Evolutionary conservation across 352 stramenopile species (phyloP), one percentile per base, ranked within the genome.

Genomic region (Globisporangium takayamanum): DNA sequence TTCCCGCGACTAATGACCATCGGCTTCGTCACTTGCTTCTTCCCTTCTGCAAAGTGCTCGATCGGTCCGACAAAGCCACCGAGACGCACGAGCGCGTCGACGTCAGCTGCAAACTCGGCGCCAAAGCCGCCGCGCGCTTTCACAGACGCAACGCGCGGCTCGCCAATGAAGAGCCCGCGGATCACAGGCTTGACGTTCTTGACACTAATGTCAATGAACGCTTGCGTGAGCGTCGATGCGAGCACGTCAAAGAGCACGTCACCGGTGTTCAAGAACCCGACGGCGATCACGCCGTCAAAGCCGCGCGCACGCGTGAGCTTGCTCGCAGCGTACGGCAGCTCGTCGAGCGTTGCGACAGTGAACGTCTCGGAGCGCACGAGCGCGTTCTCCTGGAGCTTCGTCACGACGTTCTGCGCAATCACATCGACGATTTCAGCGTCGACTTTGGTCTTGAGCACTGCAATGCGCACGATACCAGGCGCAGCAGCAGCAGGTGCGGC

Each of bases 171-270:
- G n/a, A 94, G 64, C 10, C 70, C 83, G 37, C 84, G 81, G 36
- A 94, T 72, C 16, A 94, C 73, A 5, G 85, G 83, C 50, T 89
- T 86, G 44, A 87, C 72, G 63, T 87, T 90, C 55, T 82, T 73
- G 57, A 94, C 69, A 62, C 85, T 93, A 50, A 94, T 89, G 55
- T 89, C 79, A 15, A 93, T 91, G 62, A 94, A 72, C 64, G 83
- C 79, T 59, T 92, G 76, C 33, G 76, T 82, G 44, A 92, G 47
- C 28, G 73, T 67, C 28, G 77, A 60, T 56, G 72, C 74, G 25
- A 89, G 66, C 54, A 79, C 72, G 22, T 63, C 57, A 41, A 90
- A 92, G 33, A 89, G 69, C 28, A 73, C 69, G 63, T 92, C 78
- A 16, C 70, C 63, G 12, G 74, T 73, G 63, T 83, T 89, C 11